A percentile compares a stretch with the other conserved stretches of the same genome.
Conservation (phyloP, 441 rosid genomes). For the Gossypium schwendimanii region DNA sequence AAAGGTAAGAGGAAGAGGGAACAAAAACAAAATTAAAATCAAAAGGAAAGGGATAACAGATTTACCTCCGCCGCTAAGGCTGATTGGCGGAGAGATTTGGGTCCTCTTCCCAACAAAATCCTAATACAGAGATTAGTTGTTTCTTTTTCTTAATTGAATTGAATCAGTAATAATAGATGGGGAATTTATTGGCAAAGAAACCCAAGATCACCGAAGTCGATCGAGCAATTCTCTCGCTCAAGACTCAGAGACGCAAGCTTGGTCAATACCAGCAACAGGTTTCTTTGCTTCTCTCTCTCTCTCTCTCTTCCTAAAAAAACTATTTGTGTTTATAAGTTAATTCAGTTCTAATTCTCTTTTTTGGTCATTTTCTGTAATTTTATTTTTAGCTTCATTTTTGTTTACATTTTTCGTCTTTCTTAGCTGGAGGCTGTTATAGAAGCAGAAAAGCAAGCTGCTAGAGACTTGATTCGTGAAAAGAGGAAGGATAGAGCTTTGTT, state of each 20-base stretch:
- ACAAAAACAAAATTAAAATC: neutral
- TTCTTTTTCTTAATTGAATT: neutral
- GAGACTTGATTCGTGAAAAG: slow-evolving; percentile 72
- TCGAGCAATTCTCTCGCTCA: slow-evolving; percentile 83
- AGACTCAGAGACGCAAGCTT: slow-evolving; percentile 90
- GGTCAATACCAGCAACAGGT: slow-evolving; percentile 85
- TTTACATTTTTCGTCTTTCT: slow-evolving; percentile 1
- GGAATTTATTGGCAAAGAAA: slow-evolving; percentile 1
- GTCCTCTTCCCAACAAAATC: neutral
- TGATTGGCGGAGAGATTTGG: neutral
- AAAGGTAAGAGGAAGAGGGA: neutral
- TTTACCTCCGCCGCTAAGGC: neutral
- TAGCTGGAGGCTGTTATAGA: slow-evolving; percentile 79
- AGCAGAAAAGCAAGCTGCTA: slow-evolving; percentile 83
- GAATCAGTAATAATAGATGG: slow-evolving; percentile 1
- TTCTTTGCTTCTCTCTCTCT: neutral
- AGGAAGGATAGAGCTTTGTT: slow-evolving; percentile 77
- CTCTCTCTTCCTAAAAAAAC: no score
- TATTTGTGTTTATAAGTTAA: neutral
- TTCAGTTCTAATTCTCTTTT: neutral
- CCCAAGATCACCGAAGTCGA: slow-evolving; percentile 37
- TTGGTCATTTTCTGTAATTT: neutral
- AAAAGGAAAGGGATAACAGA: neutral
- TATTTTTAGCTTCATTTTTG: neutral
- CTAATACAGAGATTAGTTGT: neutral